These are phyloP conservation scores for Ganoderma multipileum DNA, from an alignment of 1,284 basidiomycete species.

Conservation along the genomic window DNA sequence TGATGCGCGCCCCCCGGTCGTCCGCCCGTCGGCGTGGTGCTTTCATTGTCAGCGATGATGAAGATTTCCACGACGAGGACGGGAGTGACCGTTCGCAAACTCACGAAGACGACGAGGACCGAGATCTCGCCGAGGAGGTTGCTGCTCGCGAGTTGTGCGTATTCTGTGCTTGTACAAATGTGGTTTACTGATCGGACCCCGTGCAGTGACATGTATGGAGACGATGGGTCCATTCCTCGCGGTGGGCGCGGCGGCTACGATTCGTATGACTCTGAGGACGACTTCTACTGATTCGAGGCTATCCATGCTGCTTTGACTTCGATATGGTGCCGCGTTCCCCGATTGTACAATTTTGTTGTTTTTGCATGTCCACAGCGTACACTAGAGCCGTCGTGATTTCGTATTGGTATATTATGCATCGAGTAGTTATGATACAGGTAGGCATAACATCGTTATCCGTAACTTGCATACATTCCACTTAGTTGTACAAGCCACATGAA, in stretches of 20 bases:
- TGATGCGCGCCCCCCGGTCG: not conserved
- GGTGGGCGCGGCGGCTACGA: not conserved
- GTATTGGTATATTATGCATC: not conserved
- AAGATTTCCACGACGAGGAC: conserved; percentile 29
- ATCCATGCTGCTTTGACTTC: not conserved
- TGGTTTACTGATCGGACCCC: not conserved
- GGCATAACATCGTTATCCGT: not conserved
- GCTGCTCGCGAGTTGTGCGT: conserved; percentile 33
- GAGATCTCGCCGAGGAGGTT: conserved; percentile 27
- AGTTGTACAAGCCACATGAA: not conserved
- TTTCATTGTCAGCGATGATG: conserved; percentile 37
- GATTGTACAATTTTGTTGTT: not conserved
- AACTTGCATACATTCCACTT: not conserved
- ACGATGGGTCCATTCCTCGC: conserved; percentile 31
- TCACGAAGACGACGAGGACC: conserved; percentile 2
- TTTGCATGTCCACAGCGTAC: not conserved
- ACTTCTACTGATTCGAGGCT: conserved; percentile 2
- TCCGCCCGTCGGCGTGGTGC: not conserved
- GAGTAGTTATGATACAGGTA: conserved; percentile 1
- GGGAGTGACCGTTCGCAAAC: conserved; percentile 8
- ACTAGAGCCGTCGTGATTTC: not conserved
- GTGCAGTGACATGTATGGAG: conserved; percentile 33
- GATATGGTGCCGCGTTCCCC: no score
- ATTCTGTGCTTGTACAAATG: not conserved
- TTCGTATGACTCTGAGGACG: conserved; percentile 5